Conservation (phyloP, 192 early-diverging fungal species). For the Backusella westeae region DNA sequence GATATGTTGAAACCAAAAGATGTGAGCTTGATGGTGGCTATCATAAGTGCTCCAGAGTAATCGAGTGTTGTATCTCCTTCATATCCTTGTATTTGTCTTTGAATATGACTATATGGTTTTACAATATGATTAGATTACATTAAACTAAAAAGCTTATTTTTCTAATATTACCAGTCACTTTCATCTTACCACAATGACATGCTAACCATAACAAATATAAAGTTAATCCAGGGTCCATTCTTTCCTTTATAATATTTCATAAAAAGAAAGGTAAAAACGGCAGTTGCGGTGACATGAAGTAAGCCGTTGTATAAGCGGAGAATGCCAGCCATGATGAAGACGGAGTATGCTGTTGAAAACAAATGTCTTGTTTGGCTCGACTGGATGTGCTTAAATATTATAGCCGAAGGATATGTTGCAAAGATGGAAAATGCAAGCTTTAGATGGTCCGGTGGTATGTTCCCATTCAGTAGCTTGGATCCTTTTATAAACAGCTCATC, state of each 20-base stretch:
- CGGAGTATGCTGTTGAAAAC: not conserved
- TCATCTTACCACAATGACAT: slow-evolving; percentile 57
- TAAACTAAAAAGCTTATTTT: not conserved
- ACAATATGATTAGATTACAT: not conserved
- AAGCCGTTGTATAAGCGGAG: slow-evolving; percentile 55
- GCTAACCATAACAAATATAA: slow-evolving; percentile 61
- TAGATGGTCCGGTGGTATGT: slow-evolving; percentile 57
- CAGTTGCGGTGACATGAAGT: slow-evolving; percentile 37
- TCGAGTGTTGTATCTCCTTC: slow-evolving; percentile 61
- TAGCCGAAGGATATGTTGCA: slow-evolving; percentile 55
- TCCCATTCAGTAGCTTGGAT: not conserved
- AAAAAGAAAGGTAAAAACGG: slow-evolving; percentile 19
- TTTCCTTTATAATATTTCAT: slow-evolving; percentile 43
- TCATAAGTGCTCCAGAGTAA: slow-evolving; percentile 92
- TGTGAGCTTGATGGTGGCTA: slow-evolving; percentile 89
- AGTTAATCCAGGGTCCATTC: slow-evolving; percentile 48
- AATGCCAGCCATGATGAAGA: slow-evolving; percentile 38
- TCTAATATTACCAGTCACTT: not conserved
- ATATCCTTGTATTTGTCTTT: slow-evolving; percentile 17
- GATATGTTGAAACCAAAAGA: slow-evolving; percentile 81
- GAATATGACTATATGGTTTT: not conserved
- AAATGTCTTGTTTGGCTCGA: not conserved
- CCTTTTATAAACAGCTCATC: not conserved
- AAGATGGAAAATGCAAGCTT: slow-evolving; percentile 53
- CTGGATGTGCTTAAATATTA: slow-evolving; percentile 35